phyloP scores from a whole-genome alignment of 192 early-diverging fungal species.

The Jimgerdemannia flammicorona region DNA sequence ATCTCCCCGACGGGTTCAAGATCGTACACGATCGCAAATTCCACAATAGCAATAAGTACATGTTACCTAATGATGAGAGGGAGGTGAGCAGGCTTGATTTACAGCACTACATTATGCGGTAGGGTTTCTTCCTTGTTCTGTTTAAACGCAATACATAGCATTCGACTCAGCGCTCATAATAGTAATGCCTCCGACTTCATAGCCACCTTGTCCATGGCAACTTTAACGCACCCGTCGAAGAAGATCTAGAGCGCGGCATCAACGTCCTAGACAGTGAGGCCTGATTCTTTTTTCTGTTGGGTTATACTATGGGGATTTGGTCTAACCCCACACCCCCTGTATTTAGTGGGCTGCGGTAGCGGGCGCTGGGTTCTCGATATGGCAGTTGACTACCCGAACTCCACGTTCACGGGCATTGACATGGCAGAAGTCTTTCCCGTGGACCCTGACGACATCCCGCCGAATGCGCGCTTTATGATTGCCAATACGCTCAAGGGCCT shows the following conservation, averaged over 20 bases:
- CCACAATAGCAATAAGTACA: background rate
- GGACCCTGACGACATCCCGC: too few species aligned
- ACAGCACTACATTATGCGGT: background rate
- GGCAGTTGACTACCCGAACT: constrained; percentile 8
- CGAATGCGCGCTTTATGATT: constrained; percentile 8
- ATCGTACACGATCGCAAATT: background rate
- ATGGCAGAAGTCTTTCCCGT: constrained; percentile 6
- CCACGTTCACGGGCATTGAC: constrained; percentile 12
- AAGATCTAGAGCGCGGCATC: constrained; percentile 10
- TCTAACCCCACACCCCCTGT: too few species aligned
- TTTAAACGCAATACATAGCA: background rate
- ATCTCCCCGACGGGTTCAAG: background rate
- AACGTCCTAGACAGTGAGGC: constrained; percentile 13
- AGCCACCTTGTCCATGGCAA: constrained; percentile 8
- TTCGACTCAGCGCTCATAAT: background rate
- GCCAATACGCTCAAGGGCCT: constrained; percentile 31
- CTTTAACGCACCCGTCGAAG: constrained; percentile 9
- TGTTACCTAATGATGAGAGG: constrained; percentile 2
- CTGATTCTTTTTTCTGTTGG: too few species aligned
- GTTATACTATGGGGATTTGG: too few species aligned
- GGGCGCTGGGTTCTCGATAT: constrained; percentile 16
- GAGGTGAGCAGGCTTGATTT: constrained; percentile 8
- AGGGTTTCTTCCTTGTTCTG: background rate
- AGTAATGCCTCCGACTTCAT: background rate
- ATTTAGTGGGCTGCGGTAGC: background rate